phyloP scores from a whole-genome alignment of 768 basidiomycete genomes.

The Calocybe gangraenosa region DNA sequence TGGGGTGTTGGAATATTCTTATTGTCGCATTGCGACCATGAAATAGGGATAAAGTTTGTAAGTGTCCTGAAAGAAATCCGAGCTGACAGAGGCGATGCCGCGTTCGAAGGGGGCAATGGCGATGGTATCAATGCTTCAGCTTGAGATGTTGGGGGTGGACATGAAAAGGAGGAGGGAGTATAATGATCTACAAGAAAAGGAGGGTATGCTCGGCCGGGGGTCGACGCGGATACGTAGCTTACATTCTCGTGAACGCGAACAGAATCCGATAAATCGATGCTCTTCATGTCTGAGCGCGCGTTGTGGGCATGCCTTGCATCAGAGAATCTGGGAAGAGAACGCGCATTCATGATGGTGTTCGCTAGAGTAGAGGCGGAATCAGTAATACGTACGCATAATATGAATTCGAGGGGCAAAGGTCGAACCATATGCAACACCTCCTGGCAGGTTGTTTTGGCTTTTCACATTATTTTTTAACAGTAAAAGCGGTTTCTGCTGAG shows the following conservation, averaged over 20 bases:
- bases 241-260: constrained; percentile 4
- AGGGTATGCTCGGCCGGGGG: constrained; percentile 17
- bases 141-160: constrained; percentile 4
- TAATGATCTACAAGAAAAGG: constrained; percentile 5
- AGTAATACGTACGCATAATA: constrained; percentile 58
- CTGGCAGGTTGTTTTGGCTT: constrained; percentile 17
- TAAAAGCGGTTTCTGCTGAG: constrained; percentile 34
- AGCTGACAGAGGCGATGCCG: constrained; percentile 49
- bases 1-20: constrained; percentile 13
- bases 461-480: constrained; percentile 22
- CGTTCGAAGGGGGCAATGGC: constrained; percentile 43
- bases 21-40: constrained; percentile 43
- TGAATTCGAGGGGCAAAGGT: constrained; percentile 47
- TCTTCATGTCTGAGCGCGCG: constrained; percentile 35
- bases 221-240: constrained; percentile 13
- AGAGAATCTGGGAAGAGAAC: constrained; percentile 37
- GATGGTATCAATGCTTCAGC: constrained; percentile 22
- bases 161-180: constrained; percentile 6
- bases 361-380: constrained; percentile 35
- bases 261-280: constrained; percentile 30
- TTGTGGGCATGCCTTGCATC: constrained; percentile 22
- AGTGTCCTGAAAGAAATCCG: constrained; percentile 58
- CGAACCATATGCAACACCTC: constrained; percentile 53
- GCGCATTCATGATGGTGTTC: constrained; percentile 31
- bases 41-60: constrained; percentile 55